Evolutionary conservation across 1,284 basidiomycete species (phyloP).

Genomic region (Waitea zeae): DNA sequence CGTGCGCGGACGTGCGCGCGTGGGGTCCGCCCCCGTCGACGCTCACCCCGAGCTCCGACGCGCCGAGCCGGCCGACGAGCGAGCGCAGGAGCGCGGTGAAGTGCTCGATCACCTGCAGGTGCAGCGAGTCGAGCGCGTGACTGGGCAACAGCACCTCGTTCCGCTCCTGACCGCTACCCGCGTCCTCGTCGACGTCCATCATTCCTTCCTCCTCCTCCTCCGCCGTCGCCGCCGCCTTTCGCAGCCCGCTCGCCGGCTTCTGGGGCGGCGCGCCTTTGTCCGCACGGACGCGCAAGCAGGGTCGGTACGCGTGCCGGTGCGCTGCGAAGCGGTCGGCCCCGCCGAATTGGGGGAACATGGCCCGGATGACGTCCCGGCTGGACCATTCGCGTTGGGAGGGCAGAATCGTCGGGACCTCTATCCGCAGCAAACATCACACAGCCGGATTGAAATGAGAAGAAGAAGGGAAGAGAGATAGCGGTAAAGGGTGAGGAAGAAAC

Average conservation of each 20-base stretch:
- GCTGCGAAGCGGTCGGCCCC: too few relatives aligned
- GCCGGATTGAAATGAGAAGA: too few relatives aligned
- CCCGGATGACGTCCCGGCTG: too few relatives aligned
- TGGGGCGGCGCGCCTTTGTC: slow-evolving; percentile 2
- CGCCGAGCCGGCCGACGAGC: slow-evolving; percentile 35
- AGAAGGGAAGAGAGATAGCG: too few relatives aligned
- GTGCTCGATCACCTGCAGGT: slow-evolving; percentile 49
- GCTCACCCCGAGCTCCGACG: slow-evolving; percentile 15
- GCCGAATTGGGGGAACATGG: too few relatives aligned
- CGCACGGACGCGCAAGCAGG: slow-evolving; percentile 2
- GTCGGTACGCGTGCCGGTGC: too few relatives aligned
- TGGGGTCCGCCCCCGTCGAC: slow-evolving; percentile 11
- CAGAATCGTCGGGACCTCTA: too few relatives aligned
- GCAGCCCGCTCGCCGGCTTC: too few relatives aligned
- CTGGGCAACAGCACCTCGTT: slow-evolving; percentile 17
- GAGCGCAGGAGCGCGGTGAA: slow-evolving; percentile 42
- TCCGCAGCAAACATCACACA: too few relatives aligned
- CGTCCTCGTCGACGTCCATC: slow-evolving; percentile 34
- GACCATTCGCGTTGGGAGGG: too few relatives aligned
- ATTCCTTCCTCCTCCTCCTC: slow-evolving; percentile 23
- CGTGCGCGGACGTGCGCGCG: slow-evolving; percentile 29
- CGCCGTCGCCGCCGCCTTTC: slow-evolving; percentile 5
- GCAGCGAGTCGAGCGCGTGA: slow-evolving; percentile 47
- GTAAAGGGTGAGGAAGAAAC: too few relatives aligned
- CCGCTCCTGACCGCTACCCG: too few relatives aligned